These are phyloP conservation scores for Phaeophleospora eucalypticola DNA, from an alignment of 2,329 filamentous ascomycete species.

Conservation along the genomic window DNA sequence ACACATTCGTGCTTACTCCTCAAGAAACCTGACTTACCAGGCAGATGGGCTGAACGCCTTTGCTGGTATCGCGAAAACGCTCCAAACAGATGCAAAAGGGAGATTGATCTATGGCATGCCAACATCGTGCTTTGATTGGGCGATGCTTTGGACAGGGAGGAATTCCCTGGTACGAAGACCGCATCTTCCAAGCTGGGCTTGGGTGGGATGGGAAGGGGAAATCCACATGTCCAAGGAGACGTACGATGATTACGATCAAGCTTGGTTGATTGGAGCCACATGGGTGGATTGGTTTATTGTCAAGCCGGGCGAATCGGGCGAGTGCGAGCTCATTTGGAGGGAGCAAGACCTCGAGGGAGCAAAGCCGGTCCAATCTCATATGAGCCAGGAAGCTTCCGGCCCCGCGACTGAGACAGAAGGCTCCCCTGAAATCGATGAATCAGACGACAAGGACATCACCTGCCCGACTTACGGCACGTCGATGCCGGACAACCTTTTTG, in stretches of 20 bases:
- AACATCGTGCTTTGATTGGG: slow-evolving; percentile 1
- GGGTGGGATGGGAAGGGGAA: neutral
- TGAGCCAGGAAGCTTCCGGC: too few species aligned
- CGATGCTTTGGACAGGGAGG: neutral
- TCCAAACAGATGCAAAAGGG: neutral
- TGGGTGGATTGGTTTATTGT: slow-evolving; percentile 3
- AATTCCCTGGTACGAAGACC: neutral
- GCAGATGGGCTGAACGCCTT: neutral
- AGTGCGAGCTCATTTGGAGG: too few species aligned
- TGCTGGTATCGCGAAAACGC: neutral
- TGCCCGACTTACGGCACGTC: too few species aligned
- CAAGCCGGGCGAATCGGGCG: too few species aligned
- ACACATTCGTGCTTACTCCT: too few species aligned
- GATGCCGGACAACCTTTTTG: too few species aligned
- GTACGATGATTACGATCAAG: neutral
- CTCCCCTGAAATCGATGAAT: too few species aligned
- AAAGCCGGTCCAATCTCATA: too few species aligned
- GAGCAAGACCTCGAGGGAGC: too few species aligned
- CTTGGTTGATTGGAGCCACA: neutral
- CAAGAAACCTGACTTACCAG: neutral
- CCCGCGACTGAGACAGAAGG: too few species aligned
- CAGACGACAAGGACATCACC: too few species aligned
- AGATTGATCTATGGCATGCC: neutral
- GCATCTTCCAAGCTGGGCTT: slow-evolving; percentile 1
- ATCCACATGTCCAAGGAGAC: neutral